These are phyloP conservation scores for Plasmodium blacklocki DNA, from an alignment of 169 alveolate genomes.

Conservation along the genomic window DNA sequence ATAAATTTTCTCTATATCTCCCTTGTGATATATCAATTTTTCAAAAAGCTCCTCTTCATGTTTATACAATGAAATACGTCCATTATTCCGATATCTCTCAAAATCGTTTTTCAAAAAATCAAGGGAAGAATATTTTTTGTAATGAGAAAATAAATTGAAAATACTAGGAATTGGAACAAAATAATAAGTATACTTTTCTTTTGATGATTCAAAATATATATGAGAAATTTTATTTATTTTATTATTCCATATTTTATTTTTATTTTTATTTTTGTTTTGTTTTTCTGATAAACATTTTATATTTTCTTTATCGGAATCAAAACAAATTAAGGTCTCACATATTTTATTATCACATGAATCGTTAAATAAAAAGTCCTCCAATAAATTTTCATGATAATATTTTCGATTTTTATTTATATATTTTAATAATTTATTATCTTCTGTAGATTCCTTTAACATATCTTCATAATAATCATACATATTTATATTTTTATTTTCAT, in stretches of 20 bases:
- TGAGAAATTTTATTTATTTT: neutral
- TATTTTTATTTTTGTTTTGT: neutral
- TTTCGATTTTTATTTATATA: neutral
- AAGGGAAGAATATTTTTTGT: neutral
- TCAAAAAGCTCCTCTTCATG: neutral
- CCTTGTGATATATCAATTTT: neutral
- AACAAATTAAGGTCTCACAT: conserved; percentile 1
- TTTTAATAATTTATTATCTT: neutral
- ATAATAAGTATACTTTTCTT: conserved; percentile 13
- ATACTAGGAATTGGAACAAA: conserved; percentile 30
- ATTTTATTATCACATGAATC: neutral
- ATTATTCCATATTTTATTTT: neutral
- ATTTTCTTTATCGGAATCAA: neutral
- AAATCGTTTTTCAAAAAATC: neutral
- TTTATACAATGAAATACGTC: neutral
- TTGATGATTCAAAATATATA: conserved; percentile 38
- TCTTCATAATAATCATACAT: neutral
- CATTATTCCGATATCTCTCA: conserved; percentile 2
- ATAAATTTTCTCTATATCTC: neutral
- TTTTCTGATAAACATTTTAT: neutral
- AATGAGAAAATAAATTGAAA: conserved; percentile 26
- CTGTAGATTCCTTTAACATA: neutral
- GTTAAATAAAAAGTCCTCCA: conserved; percentile 9
- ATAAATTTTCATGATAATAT: neutral
- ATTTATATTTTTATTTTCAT: neutral